phyloP scores from a whole-genome alignment of 768 basidiomycete genomes.

The Udeniomyces megalosporus region DNA sequence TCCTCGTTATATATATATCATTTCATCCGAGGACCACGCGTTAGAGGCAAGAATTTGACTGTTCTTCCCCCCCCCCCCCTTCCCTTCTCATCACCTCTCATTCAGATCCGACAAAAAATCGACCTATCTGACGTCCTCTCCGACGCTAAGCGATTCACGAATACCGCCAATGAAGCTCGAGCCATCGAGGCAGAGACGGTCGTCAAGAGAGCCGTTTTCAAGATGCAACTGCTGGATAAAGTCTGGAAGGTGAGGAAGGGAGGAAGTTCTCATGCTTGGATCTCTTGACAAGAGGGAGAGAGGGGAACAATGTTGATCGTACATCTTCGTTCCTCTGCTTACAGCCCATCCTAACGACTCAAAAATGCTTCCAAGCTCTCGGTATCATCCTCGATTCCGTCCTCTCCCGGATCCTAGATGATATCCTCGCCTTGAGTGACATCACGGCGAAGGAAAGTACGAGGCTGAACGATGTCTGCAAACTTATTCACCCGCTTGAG shows the following conservation, averaged over 20 bases:
- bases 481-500: conserved; percentile 61
- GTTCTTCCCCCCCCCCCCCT: not conserved
- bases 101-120: conserved; percentile 39
- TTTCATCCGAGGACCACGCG: too few relatives aligned
- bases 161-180: conserved; percentile 46
- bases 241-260: conserved; percentile 62
- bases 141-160: conserved; percentile 48
- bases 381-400: conserved; percentile 55
- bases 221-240: conserved; percentile 48
- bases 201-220: conserved; percentile 45
- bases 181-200: conserved; percentile 54
- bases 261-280: too few relatives aligned
- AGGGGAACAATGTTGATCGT: too few relatives aligned
- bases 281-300: too few relatives aligned
- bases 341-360: conserved; percentile 54
- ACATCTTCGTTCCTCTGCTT: not conserved
- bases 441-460: conserved; percentile 80
- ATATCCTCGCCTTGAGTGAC: conserved; percentile 61
- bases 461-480: conserved; percentile 62
- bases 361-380: conserved; percentile 51
- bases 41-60: too few relatives aligned
- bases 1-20: too few relatives aligned
- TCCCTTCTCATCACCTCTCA: not conserved
- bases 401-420: conserved; percentile 49
- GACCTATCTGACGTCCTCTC: conserved; percentile 37